A percentile compares a stretch with the other conserved stretches of the same genome.
phyloP scores from a whole-genome alignment of 345 rosid genomes.

The Citrus trifoliata region DNA sequence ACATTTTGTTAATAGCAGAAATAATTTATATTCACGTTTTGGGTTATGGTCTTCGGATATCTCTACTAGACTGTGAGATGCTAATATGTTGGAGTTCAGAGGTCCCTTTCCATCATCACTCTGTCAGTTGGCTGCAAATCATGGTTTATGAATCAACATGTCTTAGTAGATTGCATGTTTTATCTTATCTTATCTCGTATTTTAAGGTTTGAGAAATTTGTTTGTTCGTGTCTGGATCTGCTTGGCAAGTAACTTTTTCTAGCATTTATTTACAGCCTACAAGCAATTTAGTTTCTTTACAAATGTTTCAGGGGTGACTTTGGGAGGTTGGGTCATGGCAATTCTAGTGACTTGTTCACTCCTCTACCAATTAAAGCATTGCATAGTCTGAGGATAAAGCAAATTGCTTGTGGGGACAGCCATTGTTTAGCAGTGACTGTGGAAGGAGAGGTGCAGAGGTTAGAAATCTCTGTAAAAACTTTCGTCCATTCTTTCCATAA shows the following conservation, averaged over 20 bases:
- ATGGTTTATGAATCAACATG: background rate
- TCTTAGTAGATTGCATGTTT: background rate
- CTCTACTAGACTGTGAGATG: background rate
- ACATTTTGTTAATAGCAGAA: background rate
- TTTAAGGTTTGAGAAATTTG: background rate
- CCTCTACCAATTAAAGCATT: slow-evolving; percentile 86
- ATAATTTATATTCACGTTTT: no score
- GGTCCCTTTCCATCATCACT: background rate
- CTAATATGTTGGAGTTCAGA: background rate
- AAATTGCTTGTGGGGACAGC: slow-evolving; percentile 99
- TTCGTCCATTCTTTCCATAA: background rate
- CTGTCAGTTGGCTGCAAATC: background rate
- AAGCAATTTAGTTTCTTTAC: background rate
- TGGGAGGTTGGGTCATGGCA: slow-evolving; percentile 98
- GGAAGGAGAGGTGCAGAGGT: slow-evolving; percentile 95
- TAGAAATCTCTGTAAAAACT: slow-evolving; percentile 6
- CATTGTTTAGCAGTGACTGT: slow-evolving; percentile 92
- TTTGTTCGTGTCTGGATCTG: background rate
- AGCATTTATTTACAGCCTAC: background rate
- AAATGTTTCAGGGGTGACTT: slow-evolving; percentile 83
- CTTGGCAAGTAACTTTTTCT: background rate
- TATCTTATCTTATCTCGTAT: background rate
- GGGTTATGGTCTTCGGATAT: background rate
- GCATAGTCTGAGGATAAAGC: slow-evolving; percentile 72
- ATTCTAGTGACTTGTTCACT: slow-evolving; percentile 87